Evolutionary conservation across 2,329 filamentous ascomycete species (phyloP), one percentile per base, ranked within the genome.

Genomic region (Cucurbitaria berberidis): DNA sequence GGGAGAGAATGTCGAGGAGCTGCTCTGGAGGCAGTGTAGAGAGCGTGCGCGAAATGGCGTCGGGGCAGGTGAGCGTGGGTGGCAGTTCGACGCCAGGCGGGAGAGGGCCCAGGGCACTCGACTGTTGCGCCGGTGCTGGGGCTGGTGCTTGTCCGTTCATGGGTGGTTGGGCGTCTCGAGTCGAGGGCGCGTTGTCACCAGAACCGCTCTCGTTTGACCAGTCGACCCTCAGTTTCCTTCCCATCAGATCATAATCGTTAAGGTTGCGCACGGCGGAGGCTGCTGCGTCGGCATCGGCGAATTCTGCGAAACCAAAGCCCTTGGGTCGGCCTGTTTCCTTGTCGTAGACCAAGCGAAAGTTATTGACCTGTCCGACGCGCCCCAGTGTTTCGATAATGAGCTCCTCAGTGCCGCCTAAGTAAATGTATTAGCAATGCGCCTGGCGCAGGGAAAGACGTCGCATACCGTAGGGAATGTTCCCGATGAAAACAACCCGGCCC

Each of bases 221-320:
- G 76, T 98, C 95, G 50, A 99, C 95, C 55, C 93, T 86, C 59
- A 99, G 84, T 76, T 96, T 96, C 68, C 95, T 86, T 49, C 92
- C 92, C 88, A 96, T 96, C 71, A 97, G 87, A 74, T 98, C 93
- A 77, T 91, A 88, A 75, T 96, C 92, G 78, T 98, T 96, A 46
- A 98, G 81, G 73, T 99, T 98, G 64, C 93, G 89, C 42, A 98
- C 93, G 2, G 95, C 95, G 2, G 92, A 96, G 32, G 93, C 91
- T 27, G 95, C 95, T 22, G 92, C 83, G 84, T 96, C 93, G 54
- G 90, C 87, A 71, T 98, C 95, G 49, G 91, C 89, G 72, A 96
- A 99, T 74, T 98, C 93, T 69, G 93, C 90, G 68, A 98, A 99
- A 30, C 95, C 95, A 74, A 96, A 99, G 16, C 95, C 95, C 76